A percentile compares a stretch with the other conserved stretches of the same genome.
These are phyloP conservation scores for Ganoderma multipileum DNA, from an alignment of 1,284 basidiomycete species.

Conservation along the genomic window DNA sequence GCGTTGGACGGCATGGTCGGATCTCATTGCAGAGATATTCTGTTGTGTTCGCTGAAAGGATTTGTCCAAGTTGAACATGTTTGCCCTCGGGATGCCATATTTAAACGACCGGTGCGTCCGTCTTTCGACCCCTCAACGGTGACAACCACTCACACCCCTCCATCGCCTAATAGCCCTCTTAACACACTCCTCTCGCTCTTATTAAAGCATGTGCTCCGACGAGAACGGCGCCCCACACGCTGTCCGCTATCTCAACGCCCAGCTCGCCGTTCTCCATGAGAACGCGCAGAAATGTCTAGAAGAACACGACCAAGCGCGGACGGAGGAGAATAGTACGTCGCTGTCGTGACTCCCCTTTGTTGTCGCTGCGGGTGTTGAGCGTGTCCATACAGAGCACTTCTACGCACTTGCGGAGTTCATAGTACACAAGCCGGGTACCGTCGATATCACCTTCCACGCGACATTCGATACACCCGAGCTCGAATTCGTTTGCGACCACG, in stretches of 20 bases:
- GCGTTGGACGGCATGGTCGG: background rate
- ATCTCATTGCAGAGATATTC: background rate
- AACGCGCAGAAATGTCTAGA: constrained; percentile 31
- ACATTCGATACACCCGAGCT: constrained; percentile 33
- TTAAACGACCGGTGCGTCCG: background rate
- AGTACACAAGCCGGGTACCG: constrained; percentile 11
- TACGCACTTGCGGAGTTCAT: constrained; percentile 27
- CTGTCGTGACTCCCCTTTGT: no score
- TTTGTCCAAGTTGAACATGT: background rate
- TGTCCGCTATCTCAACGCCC: constrained; percentile 35
- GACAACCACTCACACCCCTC: background rate
- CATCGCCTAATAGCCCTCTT: background rate
- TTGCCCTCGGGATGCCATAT: background rate
- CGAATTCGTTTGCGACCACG: constrained; percentile 40
- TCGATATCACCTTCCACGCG: constrained; percentile 28
- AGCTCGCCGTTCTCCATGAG: constrained; percentile 1
- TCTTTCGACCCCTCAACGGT: background rate
- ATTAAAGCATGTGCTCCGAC: constrained; percentile 38
- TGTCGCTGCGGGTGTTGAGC: background rate
- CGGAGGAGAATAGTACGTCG: constrained; percentile 20
- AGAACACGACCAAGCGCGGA: constrained; percentile 27
- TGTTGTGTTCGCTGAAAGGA: background rate
- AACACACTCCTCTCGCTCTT: background rate
- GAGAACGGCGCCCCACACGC: constrained; percentile 40
- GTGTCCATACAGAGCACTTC: constrained; percentile 17